Base-by-base conservation (phyloP, 2,329 filamentous ascomycete genomes). In the Podosphaera fusca region DNA sequence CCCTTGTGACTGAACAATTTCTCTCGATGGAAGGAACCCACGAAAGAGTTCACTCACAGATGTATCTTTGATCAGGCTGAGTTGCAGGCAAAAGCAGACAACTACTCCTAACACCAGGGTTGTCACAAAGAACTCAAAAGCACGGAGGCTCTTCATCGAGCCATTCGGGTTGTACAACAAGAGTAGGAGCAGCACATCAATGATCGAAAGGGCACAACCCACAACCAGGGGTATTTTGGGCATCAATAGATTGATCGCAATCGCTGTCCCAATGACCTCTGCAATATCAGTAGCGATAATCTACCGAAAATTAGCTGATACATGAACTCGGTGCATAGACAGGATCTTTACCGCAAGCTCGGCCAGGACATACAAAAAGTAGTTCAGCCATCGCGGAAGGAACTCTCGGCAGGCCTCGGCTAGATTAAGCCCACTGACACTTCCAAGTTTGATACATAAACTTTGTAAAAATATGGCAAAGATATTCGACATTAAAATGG, bases 81-180 rank as follows among this genome's bases (percentile, higher is more conserved):
- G 71, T 64, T 85, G 80, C 47, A 84, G 80, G 66, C 79, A 82
- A 66, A 85, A 85, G 68, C 82, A 85, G 36, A 84, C 66, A 1
- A 83, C 79, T 1, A 85, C 82, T 10, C 76, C 81, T n/a, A 85
- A 63, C 9, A 86, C 82, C 2, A 85, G 69, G 1, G 75, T 67
- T 57, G 75, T 73, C 31, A 85, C 80, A 61, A 83, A 80, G 56
- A 74, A 69, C 67, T 85, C 82, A 60, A 85, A 85, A n/a, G 73
- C 61, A 21, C 80, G 73, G 7, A 82, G 68, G 1, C 77, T 76
- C 47, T 71, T 73, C 73, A 84, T 79, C 2, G 74, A 71, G 1
- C 77, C 65, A 60, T 75, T 72, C 0, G 80, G 79, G 1, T 72
- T 72, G 66, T 85, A 85, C 65, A 85, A 84, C 58, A 84, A 58